Evolutionary conservation across 129 eudicot genomes (phyloP).

Genomic region (Sambucus nigra): DNA sequence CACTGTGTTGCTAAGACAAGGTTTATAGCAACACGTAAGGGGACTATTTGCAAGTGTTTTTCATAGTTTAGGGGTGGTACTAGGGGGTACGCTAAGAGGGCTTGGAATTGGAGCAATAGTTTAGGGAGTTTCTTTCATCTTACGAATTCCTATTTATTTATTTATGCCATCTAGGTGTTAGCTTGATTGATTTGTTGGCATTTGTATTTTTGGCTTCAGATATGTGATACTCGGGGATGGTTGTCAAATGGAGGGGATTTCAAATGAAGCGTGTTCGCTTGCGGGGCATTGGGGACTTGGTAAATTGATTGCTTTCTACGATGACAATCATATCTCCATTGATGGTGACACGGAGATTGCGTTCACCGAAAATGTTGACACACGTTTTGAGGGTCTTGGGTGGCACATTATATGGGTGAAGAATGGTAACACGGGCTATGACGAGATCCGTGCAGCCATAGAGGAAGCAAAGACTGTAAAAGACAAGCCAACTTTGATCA

Average conservation of each 20-base stretch:
- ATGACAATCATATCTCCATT: slow-evolving; percentile 50
- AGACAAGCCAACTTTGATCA: slow-evolving; percentile 48
- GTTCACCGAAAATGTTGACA: slow-evolving; percentile 47
- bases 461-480: slow-evolving; percentile 48
- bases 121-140: neutral
- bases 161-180: neutral
- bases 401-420: slow-evolving; percentile 67
- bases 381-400: slow-evolving; percentile 50
- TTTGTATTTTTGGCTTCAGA: slow-evolving; percentile 18
- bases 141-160: neutral
- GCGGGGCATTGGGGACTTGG: slow-evolving; percentile 70
- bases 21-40: no score
- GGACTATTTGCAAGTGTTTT: no score
- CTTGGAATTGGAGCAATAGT: no score
- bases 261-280: slow-evolving; percentile 62
- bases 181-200: no score
- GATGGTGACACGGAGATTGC: slow-evolving; percentile 52
- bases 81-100: no score
- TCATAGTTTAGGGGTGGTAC: no score
- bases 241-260: slow-evolving; percentile 61
- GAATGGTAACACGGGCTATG: slow-evolving; percentile 52
- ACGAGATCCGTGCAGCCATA: slow-evolving; percentile 51
- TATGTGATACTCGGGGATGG: slow-evolving; percentile 56
- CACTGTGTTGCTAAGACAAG: no score
- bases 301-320: slow-evolving; percentile 54